Conservation (phyloP, 2,329 filamentous ascomycete genomes). For the Colletotrichum tabaci region DNA sequence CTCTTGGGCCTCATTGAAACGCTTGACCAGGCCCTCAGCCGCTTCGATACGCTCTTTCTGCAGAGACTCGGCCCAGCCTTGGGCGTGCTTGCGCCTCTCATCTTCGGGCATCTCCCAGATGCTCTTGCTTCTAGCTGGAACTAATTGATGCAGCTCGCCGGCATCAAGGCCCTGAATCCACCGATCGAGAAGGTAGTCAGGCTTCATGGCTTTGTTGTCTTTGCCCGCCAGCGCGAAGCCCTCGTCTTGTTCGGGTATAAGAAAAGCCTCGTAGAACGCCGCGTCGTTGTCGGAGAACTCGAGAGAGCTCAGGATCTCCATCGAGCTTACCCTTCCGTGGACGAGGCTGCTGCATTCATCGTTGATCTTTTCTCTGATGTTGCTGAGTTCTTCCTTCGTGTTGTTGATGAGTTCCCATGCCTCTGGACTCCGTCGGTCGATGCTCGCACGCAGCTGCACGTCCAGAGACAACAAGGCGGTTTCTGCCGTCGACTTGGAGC, state of each 20-base stretch:
- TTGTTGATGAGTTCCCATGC: conserved; percentile 60
- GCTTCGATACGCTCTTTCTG: conserved; percentile 64
- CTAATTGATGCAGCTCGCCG: conserved; percentile 56
- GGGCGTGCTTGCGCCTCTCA: conserved; percentile 38
- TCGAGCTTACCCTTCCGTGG: conserved; percentile 10
- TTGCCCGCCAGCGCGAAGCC: conserved; percentile 64
- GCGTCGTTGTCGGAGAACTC: conserved; percentile 67
- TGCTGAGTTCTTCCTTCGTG: conserved; percentile 54
- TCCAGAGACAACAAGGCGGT: conserved; percentile 66
- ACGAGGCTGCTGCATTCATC: conserved; percentile 43
- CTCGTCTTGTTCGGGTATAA: conserved; percentile 59
- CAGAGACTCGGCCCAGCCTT: conserved; percentile 61
- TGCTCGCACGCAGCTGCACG: conserved; percentile 51
- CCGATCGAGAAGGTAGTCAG: conserved; percentile 65
- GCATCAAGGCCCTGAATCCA: conserved; percentile 67
- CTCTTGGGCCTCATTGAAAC: conserved; percentile 60
- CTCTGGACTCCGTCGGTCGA: conserved; percentile 49
- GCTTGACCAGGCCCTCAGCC: conserved; percentile 55
- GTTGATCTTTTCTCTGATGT: conserved; percentile 49
- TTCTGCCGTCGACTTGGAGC: conserved; percentile 67
- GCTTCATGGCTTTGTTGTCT: conserved; percentile 59
- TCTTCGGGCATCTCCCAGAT: conserved; percentile 67
- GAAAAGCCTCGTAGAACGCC: conserved; percentile 71
- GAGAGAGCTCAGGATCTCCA: conserved; percentile 58
- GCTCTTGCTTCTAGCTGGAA: conserved; percentile 46